Evolutionary conservation across 164 flowering plant genomes (phyloP).

Genomic region (Chloranthus sessilifolius): DNA sequence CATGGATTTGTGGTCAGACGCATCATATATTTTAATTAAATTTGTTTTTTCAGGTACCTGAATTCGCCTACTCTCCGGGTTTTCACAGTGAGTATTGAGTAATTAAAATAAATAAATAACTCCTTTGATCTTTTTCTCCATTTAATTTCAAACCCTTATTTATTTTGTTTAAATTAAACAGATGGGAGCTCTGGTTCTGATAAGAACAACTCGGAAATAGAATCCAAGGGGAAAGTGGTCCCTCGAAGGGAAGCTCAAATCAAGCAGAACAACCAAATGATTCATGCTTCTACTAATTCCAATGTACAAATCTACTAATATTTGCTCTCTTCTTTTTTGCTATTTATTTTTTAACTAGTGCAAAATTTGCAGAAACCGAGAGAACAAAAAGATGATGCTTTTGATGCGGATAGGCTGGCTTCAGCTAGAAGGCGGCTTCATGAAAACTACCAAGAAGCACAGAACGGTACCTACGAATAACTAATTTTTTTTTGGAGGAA

Average conservation of each 20-base stretch:
- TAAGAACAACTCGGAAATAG: constrained; percentile 36
- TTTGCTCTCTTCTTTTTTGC: background rate
- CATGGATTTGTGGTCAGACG: too few species aligned
- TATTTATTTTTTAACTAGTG: background rate
- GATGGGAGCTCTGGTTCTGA: constrained; percentile 71
- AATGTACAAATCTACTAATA: constrained; percentile 24
- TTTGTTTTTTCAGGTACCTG: constrained; percentile 55
- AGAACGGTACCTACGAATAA: constrained; percentile 96
- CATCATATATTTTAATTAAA: too few species aligned
- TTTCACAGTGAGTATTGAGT: constrained; percentile 79
- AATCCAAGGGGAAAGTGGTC: constrained; percentile 36
- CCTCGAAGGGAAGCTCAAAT: constrained; percentile 39
- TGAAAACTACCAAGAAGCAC: constrained; percentile 82
- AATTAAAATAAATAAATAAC: too few species aligned
- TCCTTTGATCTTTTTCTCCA: too few species aligned
- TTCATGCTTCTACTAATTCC: constrained; percentile 26
- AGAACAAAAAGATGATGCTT: constrained; percentile 33
- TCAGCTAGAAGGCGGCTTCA: constrained; percentile 88
- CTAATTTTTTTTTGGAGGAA: background rate
- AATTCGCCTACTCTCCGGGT: constrained; percentile 72
- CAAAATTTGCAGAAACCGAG: constrained; percentile 41
- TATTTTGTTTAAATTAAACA: constrained; percentile 7
- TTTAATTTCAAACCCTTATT: background rate
- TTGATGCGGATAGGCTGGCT: constrained; percentile 73
- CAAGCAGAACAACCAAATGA: constrained; percentile 28